Percentiles rank a stretch among this genome's conserved stretches.
Conservation (phyloP, 2,329 filamentous ascomycete species). For the Fusarium compactum region DNA sequence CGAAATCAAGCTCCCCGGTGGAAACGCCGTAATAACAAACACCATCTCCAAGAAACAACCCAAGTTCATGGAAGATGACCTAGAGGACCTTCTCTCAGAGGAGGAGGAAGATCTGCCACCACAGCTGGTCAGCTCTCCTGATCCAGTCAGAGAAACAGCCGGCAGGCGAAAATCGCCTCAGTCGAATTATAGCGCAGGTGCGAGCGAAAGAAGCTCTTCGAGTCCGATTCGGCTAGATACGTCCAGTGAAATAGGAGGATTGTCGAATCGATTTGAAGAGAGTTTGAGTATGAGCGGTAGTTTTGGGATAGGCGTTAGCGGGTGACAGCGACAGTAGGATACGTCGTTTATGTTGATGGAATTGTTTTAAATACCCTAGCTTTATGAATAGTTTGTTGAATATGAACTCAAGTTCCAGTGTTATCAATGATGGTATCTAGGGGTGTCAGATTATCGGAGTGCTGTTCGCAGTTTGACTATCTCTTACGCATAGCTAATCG, state of each 20-base stretch:
- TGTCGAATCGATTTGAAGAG: conserved; percentile 51
- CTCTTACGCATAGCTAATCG: too few species aligned
- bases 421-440: not conserved
- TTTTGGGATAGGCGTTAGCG: conserved; percentile 50
- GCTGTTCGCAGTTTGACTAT: too few species aligned
- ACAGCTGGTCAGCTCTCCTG: conserved; percentile 17
- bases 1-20: conserved; percentile 78
- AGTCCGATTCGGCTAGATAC: conserved; percentile 48
- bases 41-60: conserved; percentile 21
- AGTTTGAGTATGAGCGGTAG: conserved; percentile 49
- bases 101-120: conserved; percentile 44
- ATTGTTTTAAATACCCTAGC: conserved; percentile 30
- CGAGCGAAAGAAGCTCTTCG: conserved; percentile 41
- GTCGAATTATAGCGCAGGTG: conserved; percentile 21
- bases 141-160: conserved; percentile 9
- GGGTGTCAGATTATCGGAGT: too few species aligned
- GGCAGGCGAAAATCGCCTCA: conserved; percentile 17
- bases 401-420: not conserved
- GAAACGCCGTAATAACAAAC: conserved; percentile 55
- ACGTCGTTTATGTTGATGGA: not conserved
- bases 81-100: conserved; percentile 49
- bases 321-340: conserved; percentile 28
- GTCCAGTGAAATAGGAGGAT: conserved; percentile 44
- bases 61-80: conserved; percentile 42
- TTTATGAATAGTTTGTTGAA: conserved; percentile 1